A percentile compares a stretch with the other conserved stretches of the same genome.
Conservation (phyloP, 2,329 filamentous ascomycete genomes). For the Xylariaceae sp. region DNA sequence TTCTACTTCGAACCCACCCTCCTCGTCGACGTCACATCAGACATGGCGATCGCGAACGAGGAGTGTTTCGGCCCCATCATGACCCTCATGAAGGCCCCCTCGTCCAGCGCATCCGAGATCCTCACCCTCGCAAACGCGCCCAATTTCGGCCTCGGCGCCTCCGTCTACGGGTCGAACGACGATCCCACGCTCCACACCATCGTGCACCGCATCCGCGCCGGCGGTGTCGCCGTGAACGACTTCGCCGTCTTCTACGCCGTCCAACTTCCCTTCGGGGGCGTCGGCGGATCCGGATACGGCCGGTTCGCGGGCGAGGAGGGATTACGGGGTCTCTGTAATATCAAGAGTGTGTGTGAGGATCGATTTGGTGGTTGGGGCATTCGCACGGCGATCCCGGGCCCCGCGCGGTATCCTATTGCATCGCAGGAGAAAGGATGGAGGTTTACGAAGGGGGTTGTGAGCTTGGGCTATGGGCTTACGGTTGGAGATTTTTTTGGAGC, state of each 20-base stretch:
- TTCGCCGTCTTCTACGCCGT: constrained; percentile 92
- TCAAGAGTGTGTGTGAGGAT: constrained; percentile 82
- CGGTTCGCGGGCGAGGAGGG: constrained; percentile 90
- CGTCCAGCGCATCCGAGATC: constrained; percentile 55
- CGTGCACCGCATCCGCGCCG: constrained; percentile 64
- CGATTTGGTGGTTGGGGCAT: constrained; percentile 56
- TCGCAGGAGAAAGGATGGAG: constrained; percentile 60
- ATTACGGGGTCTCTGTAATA: constrained; percentile 75
- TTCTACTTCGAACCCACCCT: constrained; percentile 93
- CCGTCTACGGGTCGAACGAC: constrained; percentile 70
- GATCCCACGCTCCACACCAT: constrained; percentile 58
- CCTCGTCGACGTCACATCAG: constrained; percentile 77
- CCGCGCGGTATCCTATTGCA: constrained; percentile 74
- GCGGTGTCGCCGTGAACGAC: constrained; percentile 94
- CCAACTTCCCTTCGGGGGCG: constrained; percentile 88
- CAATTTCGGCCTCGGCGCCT: constrained; percentile 78
- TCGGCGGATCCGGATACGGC: constrained; percentile 85
- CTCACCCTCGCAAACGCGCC: constrained; percentile 79
- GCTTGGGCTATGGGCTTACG: constrained; percentile 52
- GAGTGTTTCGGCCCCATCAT: constrained; percentile 94
- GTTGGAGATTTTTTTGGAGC: constrained; percentile 37
- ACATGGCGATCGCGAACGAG: constrained; percentile 81
- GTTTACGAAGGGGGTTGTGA: constrained; percentile 57
- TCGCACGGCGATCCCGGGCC: constrained; percentile 71
- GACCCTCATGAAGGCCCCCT: constrained; percentile 69